Evolutionary conservation across 2,329 filamentous ascomycete species (phyloP).

Genomic region (Fusarium torreyae): DNA sequence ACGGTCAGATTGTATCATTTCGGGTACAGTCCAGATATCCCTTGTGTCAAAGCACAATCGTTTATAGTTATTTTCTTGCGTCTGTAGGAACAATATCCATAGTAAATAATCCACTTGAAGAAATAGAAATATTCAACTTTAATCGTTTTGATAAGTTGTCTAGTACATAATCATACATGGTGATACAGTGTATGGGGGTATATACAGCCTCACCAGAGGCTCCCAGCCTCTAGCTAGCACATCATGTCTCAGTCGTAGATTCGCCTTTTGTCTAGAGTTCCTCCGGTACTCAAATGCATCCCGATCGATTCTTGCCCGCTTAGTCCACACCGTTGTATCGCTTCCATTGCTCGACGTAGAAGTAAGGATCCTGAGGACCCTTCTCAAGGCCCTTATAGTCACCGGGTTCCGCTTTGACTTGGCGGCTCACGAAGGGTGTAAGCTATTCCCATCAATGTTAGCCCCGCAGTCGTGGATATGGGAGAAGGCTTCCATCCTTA

Average conservation of each 20-base stretch:
- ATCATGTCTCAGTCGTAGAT: slow-evolving; percentile 17
- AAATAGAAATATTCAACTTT: slow-evolving; percentile 26
- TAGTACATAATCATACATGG: slow-evolving; percentile 51
- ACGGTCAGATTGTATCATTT: slow-evolving; percentile 32
- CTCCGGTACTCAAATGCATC: neutral
- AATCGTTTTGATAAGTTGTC: slow-evolving; percentile 22
- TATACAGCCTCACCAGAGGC: slow-evolving; percentile 49
- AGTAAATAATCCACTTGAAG: slow-evolving; percentile 13
- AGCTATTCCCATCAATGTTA: slow-evolving; percentile 66
- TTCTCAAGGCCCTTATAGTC: slow-evolving; percentile 66
- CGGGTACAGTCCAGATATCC: slow-evolving; percentile 32
- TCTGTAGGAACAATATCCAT: slow-evolving; percentile 20
- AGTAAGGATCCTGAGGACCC: slow-evolving; percentile 73
- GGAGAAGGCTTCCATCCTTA: slow-evolving; percentile 56
- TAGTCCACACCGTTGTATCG: slow-evolving; percentile 74
- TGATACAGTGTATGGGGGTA: slow-evolving; percentile 52
- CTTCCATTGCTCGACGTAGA: slow-evolving; percentile 78
- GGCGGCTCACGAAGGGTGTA: slow-evolving; percentile 81
- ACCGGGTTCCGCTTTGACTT: slow-evolving; percentile 68
- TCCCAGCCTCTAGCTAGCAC: slow-evolving; percentile 30
- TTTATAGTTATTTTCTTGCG: slow-evolving; percentile 26
- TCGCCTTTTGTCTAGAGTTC: slow-evolving; percentile 4
- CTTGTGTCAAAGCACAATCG: slow-evolving; percentile 30
- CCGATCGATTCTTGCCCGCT: slow-evolving; percentile 34
- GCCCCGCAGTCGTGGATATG: neutral